Conservation (phyloP, 2,329 filamentous ascomycete genomes). For the Pseudogymnoascus sp. region DNA sequence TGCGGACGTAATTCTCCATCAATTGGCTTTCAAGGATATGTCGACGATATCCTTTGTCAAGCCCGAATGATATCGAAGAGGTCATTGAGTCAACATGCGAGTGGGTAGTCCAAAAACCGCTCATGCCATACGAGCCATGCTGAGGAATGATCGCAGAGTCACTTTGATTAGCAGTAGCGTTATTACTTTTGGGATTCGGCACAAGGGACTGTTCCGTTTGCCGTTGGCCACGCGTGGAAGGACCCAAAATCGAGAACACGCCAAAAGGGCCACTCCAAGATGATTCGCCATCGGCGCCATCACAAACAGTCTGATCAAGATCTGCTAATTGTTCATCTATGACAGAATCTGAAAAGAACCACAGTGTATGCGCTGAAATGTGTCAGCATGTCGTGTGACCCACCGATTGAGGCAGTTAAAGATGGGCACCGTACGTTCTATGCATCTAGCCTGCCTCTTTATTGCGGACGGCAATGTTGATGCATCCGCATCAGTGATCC, state of each 20-base stretch:
- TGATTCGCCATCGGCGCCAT: neutral
- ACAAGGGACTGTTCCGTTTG: neutral
- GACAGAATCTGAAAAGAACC: neutral
- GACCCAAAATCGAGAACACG: neutral
- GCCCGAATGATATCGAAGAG: neutral
- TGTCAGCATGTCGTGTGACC: neutral
- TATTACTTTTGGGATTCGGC: neutral
- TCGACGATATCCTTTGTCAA: neutral
- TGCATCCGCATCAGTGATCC: neutral
- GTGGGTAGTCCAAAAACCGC: neutral
- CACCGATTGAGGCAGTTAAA: neutral
- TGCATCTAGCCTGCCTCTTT: neutral
- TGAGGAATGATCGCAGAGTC: neutral
- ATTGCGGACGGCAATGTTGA: neutral
- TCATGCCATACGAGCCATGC: neutral
- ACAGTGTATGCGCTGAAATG: neutral
- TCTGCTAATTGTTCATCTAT: neutral
- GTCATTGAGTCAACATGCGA: neutral
- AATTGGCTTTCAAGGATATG: neutral
- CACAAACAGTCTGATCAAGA: neutral
- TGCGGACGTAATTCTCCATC: neutral
- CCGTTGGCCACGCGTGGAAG: neutral
- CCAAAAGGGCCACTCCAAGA: neutral
- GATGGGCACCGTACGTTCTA: neutral
- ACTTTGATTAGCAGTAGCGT: neutral